Evolutionary conservation across 331 rosid species (phyloP).

Genomic region (Stylosanthes scabra): DNA sequence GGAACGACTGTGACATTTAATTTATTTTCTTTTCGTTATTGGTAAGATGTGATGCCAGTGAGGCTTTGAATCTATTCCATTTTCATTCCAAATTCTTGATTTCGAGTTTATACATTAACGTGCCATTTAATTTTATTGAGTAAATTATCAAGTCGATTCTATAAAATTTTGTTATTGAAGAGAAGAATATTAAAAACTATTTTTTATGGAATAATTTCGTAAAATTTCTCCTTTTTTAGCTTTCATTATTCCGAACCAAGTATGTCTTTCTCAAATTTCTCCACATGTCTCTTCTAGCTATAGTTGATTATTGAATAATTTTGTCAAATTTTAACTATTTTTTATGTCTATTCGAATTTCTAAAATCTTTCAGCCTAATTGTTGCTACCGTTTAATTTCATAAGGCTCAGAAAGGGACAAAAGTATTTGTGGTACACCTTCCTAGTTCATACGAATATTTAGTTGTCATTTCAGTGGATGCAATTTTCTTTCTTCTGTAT

Average conservation of each 20-base stretch:
- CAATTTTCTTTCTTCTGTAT: constrained; percentile 28
- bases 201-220: too few relatives aligned
- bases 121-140: not conserved
- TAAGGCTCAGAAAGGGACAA: constrained; percentile 32
- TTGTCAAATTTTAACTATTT: too few relatives aligned
- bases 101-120: constrained; percentile 29
- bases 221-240: too few relatives aligned
- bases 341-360: too few relatives aligned
- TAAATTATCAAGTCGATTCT: too few relatives aligned
- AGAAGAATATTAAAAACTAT: too few relatives aligned
- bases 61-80: constrained; percentile 58
- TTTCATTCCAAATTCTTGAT: constrained; percentile 43
- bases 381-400: constrained; percentile 7
- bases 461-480: constrained; percentile 32
- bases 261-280: too few relatives aligned
- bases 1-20: constrained; percentile 32
- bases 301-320: too few relatives aligned
- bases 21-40: constrained; percentile 36
- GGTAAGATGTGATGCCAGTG: constrained; percentile 51
- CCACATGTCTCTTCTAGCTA: too few relatives aligned
- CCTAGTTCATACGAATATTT: constrained; percentile 35
- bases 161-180: too few relatives aligned
- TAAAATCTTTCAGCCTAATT: too few relatives aligned
- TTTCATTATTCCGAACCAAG: too few relatives aligned
- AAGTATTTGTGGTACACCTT: constrained; percentile 26